phyloP scores from a whole-genome alignment of 2,329 filamentous ascomycete genomes.

The Iodosphaeria phyllophila region DNA sequence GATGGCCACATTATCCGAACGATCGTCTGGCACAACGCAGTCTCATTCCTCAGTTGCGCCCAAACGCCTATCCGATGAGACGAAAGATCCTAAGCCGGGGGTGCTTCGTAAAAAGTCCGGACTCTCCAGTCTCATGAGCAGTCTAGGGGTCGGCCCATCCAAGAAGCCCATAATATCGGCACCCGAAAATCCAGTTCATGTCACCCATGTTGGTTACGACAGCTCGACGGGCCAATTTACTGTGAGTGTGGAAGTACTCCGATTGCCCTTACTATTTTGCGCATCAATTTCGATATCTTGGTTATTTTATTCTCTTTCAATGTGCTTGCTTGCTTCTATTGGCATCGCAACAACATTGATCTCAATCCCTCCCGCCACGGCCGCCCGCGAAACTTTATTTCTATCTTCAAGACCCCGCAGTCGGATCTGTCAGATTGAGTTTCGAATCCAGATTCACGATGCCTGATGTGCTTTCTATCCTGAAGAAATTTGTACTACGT shows the following conservation, averaged over 20 bases:
- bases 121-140: conserved; percentile 76
- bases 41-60: conserved; percentile 34
- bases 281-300: conserved; percentile 3
- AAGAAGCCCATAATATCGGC: conserved; percentile 91
- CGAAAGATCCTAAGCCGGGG: conserved; percentile 38
- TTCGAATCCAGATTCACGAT: too few species aligned
- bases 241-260: too few species aligned
- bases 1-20: conserved; percentile 21
- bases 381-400: too few species aligned
- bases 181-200: conserved; percentile 91
- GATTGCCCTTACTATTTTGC: conserved; percentile 3
- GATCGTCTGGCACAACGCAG: conserved; percentile 23
- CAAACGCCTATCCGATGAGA: conserved; percentile 69
- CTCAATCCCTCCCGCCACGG: too few species aligned
- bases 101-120: conserved; percentile 69
- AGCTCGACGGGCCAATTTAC: conserved; percentile 93
- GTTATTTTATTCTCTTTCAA: too few species aligned
- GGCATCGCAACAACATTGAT: too few species aligned
- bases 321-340: too few species aligned
- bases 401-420: too few species aligned
- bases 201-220: conserved; percentile 95
- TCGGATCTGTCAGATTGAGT: too few species aligned
- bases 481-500: too few species aligned
- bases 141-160: conserved; percentile 62
- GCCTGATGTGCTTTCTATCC: too few species aligned